Base-by-base conservation (phyloP, 2,329 filamentous ascomycete genomes). In the Sarocladium brachiariae region DNA sequence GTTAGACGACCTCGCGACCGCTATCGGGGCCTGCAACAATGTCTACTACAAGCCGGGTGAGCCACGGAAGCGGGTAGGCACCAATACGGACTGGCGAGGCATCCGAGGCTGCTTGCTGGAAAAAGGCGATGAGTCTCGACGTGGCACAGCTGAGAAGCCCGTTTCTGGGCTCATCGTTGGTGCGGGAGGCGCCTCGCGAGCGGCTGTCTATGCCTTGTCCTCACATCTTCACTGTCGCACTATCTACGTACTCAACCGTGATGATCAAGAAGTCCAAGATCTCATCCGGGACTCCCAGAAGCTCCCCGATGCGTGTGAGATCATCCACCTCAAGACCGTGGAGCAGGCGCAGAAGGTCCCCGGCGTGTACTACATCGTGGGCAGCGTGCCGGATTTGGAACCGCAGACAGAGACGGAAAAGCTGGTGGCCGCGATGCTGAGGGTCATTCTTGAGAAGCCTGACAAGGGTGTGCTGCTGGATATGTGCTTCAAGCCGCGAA, bases 71-170 rank as follows among this genome's bases (percentile, higher is more conserved):
- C 25, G 47, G 1, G 52, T 62, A 19, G 70, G 69, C 2, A 67
- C 65, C 6, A 73, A 73, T 52, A 73, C 70, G 2, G 70, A 73
- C 53, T 72, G 70, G 69, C 54, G 63, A 1, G 69, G 71, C 2
- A 65, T 73, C 49, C 61, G 62, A 34, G 64, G 61, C 4, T 71
- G 65, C 51, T 54, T 71, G 11, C 39, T 45, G 13, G 39, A 45
- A 18, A 45, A 45, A 23, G 39, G 11, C 51, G 60, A 41, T 7
- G 33, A 33, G 21, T 27, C 27, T 10, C 46, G 46, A 14, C 46
- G 46, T 8, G 53, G 51, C 23, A 52, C 50, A 6, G 10, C 51
- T 51, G 39, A 25, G 23, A 51, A 53, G 25, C 54, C 54, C 43
- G 52, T 55, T 25, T 53, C 61, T 3, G 66, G 63, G 2, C 49